Conservation (phyloP, 2,329 filamentous ascomycete genomes). For the Dactylella cylindrospora region DNA sequence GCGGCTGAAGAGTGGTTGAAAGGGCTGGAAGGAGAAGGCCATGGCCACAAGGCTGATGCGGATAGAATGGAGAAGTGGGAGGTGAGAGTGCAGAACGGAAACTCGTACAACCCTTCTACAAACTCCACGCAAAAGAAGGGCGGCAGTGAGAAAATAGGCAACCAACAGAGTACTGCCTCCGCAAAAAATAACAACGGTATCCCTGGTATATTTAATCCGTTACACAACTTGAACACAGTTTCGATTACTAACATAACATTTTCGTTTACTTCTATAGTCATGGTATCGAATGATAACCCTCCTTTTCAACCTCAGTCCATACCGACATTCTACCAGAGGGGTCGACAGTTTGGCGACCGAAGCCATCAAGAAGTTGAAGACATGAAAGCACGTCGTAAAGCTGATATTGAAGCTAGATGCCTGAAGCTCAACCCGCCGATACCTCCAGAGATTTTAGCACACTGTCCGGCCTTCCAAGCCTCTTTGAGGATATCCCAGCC, state of each 20-base stretch:
- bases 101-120: conserved; percentile 30
- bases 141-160: conserved; percentile 6
- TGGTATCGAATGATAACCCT: conserved; percentile 23
- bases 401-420: conserved; percentile 72
- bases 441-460: conserved; percentile 62
- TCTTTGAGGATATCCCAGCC: conserved; percentile 69
- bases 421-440: conserved; percentile 67
- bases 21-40: conserved; percentile 67
- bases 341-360: conserved; percentile 54
- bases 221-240: too few species aligned
- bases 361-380: conserved; percentile 65
- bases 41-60: conserved; percentile 62
- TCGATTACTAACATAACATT: too few species aligned
- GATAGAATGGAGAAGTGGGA: conserved; percentile 77
- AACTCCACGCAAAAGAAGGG: conserved; percentile 15
- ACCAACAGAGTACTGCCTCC: not conserved
- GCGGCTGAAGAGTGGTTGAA: conserved; percentile 75
- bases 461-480: conserved; percentile 73
- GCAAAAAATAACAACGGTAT: conserved; percentile 30
- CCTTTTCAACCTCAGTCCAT: conserved; percentile 36
- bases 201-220: conserved; percentile 21
- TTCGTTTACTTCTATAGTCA: conserved; percentile 17
- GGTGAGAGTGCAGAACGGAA: conserved; percentile 48
- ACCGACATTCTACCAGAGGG: conserved; percentile 36
- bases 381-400: conserved; percentile 64